These are phyloP conservation scores for Penicillium olsonii DNA, from an alignment of 2,329 filamentous ascomycete genomes.

Conservation along the genomic window DNA sequence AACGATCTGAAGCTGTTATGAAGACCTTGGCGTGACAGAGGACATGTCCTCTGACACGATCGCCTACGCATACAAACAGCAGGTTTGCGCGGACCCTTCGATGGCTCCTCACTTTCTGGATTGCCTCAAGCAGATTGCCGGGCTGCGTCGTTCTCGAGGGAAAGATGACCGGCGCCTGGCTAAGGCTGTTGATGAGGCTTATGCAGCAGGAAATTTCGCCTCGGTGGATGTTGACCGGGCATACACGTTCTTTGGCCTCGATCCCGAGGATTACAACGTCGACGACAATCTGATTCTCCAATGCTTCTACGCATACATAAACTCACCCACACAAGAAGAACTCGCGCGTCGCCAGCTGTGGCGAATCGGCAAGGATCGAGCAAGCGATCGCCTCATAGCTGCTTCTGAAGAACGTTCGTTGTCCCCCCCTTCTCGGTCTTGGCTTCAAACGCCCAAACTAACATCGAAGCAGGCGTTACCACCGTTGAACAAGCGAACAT, in stretches of 20 bases:
- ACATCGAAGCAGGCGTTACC: constrained; percentile 48
- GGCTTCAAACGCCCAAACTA: background rate
- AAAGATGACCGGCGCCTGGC: constrained; percentile 57
- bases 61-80: constrained; percentile 63
- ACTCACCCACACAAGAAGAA: constrained; percentile 57
- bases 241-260: constrained; percentile 61
- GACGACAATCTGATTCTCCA: constrained; percentile 64
- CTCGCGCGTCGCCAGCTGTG: constrained; percentile 59
- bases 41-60: constrained; percentile 66
- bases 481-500: constrained; percentile 65
- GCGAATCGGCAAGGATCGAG: constrained; percentile 60
- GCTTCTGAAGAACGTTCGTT: constrained; percentile 57
- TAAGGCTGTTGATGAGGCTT: constrained; percentile 58
- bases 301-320: constrained; percentile 60
- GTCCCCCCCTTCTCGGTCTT: background rate
- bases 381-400: constrained; percentile 59
- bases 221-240: constrained; percentile 59
- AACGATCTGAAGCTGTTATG: constrained; percentile 51
- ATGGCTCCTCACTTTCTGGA: constrained; percentile 64
- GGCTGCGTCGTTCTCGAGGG: constrained; percentile 53
- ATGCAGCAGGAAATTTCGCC: constrained; percentile 60
- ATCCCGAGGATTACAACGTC: constrained; percentile 45
- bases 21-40: constrained; percentile 62
- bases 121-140: constrained; percentile 62
- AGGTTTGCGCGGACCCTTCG: constrained; percentile 56